phyloP scores from a whole-genome alignment of 129 eudicot species.

The Chrysanthemum makinoi region DNA sequence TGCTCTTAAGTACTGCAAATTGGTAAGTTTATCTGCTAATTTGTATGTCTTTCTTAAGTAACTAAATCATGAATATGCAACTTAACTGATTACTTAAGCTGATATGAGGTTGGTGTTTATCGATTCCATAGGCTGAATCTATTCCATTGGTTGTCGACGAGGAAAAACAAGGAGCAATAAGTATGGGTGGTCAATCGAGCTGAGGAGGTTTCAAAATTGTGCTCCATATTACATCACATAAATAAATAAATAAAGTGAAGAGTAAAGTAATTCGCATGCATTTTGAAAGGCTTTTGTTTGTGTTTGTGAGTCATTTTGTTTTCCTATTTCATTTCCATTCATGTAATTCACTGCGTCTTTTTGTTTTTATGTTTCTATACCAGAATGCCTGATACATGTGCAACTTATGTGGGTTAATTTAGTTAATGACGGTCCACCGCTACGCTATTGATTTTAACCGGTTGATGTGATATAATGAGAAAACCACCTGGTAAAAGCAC shows the following conservation, averaged over 20 bases:
- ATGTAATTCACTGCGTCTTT: too few species aligned
- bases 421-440: too few species aligned
- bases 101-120: conserved; percentile 8
- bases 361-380: too few species aligned
- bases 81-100: too few species aligned
- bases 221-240: not conserved
- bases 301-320: not conserved
- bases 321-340: not conserved
- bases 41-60: not conserved
- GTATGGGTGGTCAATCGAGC: too few species aligned
- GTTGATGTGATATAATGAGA: too few species aligned
- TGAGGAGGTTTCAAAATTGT: not conserved
- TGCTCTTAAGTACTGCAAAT: conserved; percentile 40
- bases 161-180: too few species aligned
- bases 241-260: conserved; percentile 21
- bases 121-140: conserved; percentile 44
- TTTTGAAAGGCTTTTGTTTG: conserved; percentile 28
- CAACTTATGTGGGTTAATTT: too few species aligned
- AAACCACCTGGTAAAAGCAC: too few species aligned
- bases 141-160: too few species aligned
- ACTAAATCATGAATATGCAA: not conserved
- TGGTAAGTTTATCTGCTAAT: conserved; percentile 16
- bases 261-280: not conserved
- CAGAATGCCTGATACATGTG: too few species aligned
- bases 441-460: too few species aligned